These are phyloP conservation scores for Nadsonia commutata DNA, from an alignment of 1,139 yeast species.

Conservation along the genomic window DNA sequence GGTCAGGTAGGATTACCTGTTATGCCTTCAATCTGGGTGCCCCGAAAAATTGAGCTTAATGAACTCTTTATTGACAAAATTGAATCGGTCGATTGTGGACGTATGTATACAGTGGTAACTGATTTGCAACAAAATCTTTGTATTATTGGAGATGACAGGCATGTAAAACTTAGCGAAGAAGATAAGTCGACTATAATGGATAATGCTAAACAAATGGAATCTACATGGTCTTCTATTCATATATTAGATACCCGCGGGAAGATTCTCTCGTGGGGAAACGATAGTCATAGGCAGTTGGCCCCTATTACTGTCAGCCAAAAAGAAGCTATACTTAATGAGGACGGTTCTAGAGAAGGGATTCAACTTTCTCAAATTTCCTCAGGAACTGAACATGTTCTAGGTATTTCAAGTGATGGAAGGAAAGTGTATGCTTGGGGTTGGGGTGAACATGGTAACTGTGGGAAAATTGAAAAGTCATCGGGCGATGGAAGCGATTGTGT, in stretches of 20 bases:
- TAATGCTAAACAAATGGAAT: conserved; percentile 15
- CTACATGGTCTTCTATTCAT: conserved; percentile 83
- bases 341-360: conserved; percentile 1
- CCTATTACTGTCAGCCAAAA: conserved; percentile 14
- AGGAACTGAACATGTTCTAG: conserved; percentile 84
- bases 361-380: conserved; percentile 22
- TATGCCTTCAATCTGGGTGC: conserved; percentile 13
- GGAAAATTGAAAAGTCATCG: conserved; percentile 19
- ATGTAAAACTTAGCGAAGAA: conserved; percentile 8
- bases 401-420: conserved; percentile 19
- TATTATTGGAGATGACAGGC: conserved; percentile 19
- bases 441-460: conserved; percentile 99
- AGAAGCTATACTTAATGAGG: conserved; percentile 6
- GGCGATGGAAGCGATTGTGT: background rate
- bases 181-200: background rate
- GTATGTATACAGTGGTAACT: conserved; percentile 20
- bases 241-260: conserved; percentile 17
- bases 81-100: conserved; percentile 18
- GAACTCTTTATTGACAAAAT: conserved; percentile 7
- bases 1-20: conserved; percentile 40
- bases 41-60: conserved; percentile 12
- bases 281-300: conserved; percentile 56
- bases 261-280: conserved; percentile 50
- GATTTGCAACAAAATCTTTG: conserved; percentile 1
- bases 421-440: conserved; percentile 77